Conservation (phyloP, 2,329 filamentous ascomycete genomes). For the Byssoonygena ceratinophila region DNA sequence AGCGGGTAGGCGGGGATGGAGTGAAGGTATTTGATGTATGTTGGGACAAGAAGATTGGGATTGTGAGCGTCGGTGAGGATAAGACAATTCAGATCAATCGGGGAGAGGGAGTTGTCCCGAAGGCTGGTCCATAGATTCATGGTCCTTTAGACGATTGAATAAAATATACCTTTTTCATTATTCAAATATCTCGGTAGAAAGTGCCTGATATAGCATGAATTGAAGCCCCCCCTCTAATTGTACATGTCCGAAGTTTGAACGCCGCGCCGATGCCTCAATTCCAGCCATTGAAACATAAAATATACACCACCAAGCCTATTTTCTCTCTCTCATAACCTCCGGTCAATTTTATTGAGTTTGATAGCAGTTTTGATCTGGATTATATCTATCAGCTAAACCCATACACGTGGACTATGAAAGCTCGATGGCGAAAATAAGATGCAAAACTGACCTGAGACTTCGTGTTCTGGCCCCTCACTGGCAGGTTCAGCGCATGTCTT, state of each 20-base stretch:
- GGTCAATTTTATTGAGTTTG: constrained; percentile 49
- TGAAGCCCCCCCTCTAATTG: not conserved
- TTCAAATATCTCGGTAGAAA: not conserved
- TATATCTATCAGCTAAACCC: constrained; percentile 16
- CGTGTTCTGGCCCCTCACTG: constrained; percentile 82
- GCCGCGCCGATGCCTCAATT: constrained; percentile 6
- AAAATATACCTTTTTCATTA: constrained; percentile 21
- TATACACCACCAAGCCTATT: not conserved
- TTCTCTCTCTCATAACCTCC: constrained; percentile 30
- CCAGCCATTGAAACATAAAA: constrained; percentile 1
- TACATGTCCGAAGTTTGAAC: constrained; percentile 5
- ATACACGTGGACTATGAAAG: not conserved
- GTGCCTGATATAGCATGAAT: not conserved
- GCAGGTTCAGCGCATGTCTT: constrained; percentile 84
- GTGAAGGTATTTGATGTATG: constrained; percentile 80
- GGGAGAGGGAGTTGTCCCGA: constrained; percentile 42
- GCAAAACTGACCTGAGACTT: constrained; percentile 52
- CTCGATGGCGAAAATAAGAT: not conserved
- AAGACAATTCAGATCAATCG: constrained; percentile 88
- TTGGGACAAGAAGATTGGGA: constrained; percentile 79
- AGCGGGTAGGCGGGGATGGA: constrained; percentile 63
- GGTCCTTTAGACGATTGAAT: not conserved
- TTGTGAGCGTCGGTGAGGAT: constrained; percentile 86
- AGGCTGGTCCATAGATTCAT: constrained; percentile 21
- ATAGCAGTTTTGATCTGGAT: constrained; percentile 48